Percentiles rank a stretch among this genome's conserved stretches.
These are phyloP conservation scores for Neoboletus brunneissimus DNA, from an alignment of 768 basidiomycete genomes.

Conservation along the genomic window DNA sequence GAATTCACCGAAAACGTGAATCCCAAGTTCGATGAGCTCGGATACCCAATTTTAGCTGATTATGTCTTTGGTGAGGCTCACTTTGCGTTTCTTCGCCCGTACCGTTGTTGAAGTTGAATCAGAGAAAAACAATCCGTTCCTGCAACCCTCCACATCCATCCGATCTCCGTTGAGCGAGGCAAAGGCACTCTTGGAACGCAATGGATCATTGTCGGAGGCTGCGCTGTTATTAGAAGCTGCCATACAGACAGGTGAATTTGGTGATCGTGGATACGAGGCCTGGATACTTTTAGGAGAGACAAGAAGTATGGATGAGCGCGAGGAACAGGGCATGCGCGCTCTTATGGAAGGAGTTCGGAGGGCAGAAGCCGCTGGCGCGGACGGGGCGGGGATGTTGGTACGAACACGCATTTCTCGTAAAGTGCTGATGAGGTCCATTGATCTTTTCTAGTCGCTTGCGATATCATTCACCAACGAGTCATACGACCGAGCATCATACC, in stretches of 20 bases:
- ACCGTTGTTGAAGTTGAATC: constrained; percentile 5
- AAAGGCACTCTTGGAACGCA: constrained; percentile 70
- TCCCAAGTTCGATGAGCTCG: constrained; percentile 63
- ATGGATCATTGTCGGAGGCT: constrained; percentile 86
- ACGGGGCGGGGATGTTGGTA: constrained; percentile 74
- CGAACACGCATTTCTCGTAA: constrained; percentile 24
- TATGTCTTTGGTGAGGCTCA: constrained; percentile 73
- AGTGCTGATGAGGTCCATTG: constrained; percentile 9
- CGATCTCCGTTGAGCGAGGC: constrained; percentile 64
- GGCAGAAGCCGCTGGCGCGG: constrained; percentile 61
- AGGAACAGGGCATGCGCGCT: constrained; percentile 79
- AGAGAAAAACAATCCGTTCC: constrained; percentile 74
- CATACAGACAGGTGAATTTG: constrained; percentile 77
- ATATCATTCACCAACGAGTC: constrained; percentile 96
- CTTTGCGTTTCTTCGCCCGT: neutral
- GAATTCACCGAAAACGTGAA: constrained; percentile 37
- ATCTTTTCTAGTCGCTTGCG: constrained; percentile 69
- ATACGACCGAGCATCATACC: constrained; percentile 81
- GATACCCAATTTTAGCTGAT: constrained; percentile 66
- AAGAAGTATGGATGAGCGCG: constrained; percentile 85
- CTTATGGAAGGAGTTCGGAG: constrained; percentile 66
- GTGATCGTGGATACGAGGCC: constrained; percentile 80
- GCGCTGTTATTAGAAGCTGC: constrained; percentile 88
- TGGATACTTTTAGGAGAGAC: constrained; percentile 93
- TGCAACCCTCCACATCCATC: constrained; percentile 47